Conservation (phyloP, 1,284 basidiomycete genomes). For the Heterobasidion occidentale region DNA sequence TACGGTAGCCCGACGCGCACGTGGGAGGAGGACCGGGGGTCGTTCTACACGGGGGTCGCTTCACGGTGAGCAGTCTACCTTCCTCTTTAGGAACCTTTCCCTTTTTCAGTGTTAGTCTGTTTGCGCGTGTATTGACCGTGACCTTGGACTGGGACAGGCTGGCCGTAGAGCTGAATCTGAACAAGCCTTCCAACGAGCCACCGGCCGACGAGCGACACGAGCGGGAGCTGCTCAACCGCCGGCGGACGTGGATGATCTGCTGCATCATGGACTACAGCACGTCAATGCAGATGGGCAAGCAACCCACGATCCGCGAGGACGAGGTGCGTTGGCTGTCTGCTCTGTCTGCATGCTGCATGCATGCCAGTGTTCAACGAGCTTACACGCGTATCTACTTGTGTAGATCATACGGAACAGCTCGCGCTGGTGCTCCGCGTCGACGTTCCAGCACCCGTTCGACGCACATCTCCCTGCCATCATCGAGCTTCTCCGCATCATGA, state of each 20-base stretch:
- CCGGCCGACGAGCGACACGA: slow-evolving; percentile 27
- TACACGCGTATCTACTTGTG: background rate
- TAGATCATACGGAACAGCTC: slow-evolving; percentile 20
- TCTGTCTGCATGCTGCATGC: background rate
- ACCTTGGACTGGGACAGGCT: slow-evolving; percentile 18
- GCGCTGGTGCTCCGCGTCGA: slow-evolving; percentile 16
- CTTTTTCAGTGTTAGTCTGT: background rate
- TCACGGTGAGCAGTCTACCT: slow-evolving; percentile 40
- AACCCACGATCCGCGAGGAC: slow-evolving; percentile 36
- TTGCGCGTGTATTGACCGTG: background rate
- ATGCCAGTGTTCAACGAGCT: slow-evolving; percentile 12
- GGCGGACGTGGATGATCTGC: slow-evolving; percentile 39
- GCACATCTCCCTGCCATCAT: slow-evolving; percentile 20
- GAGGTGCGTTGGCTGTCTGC: slow-evolving; percentile 14
- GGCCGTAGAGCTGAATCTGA: slow-evolving; percentile 37
- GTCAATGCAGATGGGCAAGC: slow-evolving; percentile 38
- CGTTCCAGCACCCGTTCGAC: slow-evolving; percentile 21
- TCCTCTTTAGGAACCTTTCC: background rate
- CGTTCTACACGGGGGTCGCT: slow-evolving; percentile 75
- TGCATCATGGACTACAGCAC: slow-evolving; percentile 35
- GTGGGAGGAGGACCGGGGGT: slow-evolving; percentile 79
- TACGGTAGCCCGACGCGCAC: slow-evolving; percentile 69
- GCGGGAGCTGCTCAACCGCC: slow-evolving; percentile 37
- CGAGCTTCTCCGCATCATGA: slow-evolving; percentile 24
- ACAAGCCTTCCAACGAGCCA: slow-evolving; percentile 25